Percentiles rank a stretch among this genome's conserved stretches.
Conservation (phyloP, 2,329 filamentous ascomycete species). For the Phoma sp. region DNA sequence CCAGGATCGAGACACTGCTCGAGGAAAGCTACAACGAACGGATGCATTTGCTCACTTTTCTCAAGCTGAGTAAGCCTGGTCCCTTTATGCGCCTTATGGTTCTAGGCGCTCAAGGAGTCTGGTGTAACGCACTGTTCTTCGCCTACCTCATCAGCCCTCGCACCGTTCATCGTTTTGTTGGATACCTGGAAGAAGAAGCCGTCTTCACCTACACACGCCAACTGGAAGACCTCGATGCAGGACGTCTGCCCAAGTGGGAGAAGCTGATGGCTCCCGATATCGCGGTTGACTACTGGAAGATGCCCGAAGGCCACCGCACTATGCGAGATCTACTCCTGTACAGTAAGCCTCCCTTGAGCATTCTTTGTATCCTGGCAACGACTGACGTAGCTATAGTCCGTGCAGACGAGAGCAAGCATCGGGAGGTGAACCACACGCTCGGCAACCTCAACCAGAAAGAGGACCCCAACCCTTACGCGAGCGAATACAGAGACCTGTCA, state of each 20-base stretch:
- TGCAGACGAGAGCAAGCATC: conserved; percentile 61
- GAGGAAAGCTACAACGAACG: conserved; percentile 92
- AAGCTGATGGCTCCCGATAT: conserved; percentile 84
- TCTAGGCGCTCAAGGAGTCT: conserved; percentile 87
- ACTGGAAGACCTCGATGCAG: conserved; percentile 83
- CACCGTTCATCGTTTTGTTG: conserved; percentile 93
- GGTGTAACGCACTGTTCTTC: conserved; percentile 93
- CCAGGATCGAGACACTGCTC: conserved; percentile 85
- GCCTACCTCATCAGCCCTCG: conserved; percentile 85
- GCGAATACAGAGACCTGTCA: conserved; percentile 74
- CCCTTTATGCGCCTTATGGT: conserved; percentile 93
- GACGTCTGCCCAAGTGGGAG: conserved; percentile 82
- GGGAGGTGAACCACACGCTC: conserved; percentile 95
- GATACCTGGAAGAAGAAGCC: conserved; percentile 96
- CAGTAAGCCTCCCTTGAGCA: conserved; percentile 59
- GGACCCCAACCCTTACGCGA: conserved; percentile 93
- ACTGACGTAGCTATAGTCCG: conserved; percentile 31
- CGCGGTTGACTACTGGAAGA: conserved; percentile 90
- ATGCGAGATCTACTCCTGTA: conserved; percentile 91
- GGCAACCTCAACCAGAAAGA: conserved; percentile 83
- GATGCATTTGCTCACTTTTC: conserved; percentile 91
- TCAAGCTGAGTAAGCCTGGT: conserved; percentile 87
- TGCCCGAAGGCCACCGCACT: conserved; percentile 80
- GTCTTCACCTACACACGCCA: conserved; percentile 93
- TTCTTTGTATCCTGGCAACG: not conserved